phyloP scores from a whole-genome alignment of 495 filamentous ascomycete species.

The Emericellopsis terricola region DNA sequence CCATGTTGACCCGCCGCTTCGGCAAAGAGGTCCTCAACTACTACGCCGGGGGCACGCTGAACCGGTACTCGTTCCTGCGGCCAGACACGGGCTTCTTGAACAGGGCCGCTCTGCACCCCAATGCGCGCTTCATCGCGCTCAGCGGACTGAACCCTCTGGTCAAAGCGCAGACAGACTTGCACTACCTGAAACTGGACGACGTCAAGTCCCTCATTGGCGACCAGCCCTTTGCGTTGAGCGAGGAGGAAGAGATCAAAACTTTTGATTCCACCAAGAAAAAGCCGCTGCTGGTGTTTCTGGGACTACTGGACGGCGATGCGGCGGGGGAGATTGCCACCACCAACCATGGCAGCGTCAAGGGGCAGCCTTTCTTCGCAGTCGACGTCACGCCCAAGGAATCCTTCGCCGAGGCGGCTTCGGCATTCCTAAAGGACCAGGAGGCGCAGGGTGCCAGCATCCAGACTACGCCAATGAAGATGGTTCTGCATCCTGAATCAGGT shows the following conservation, averaged over 20 bases:
- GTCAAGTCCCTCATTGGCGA: conserved; percentile 51
- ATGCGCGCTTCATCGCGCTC: conserved; percentile 56
- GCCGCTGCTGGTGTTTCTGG: conserved; percentile 68
- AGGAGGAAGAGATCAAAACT: conserved; percentile 50
- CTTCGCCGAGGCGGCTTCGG: conserved; percentile 38
- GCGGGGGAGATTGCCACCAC: conserved; percentile 11
- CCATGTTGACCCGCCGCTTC: conserved; percentile 73
- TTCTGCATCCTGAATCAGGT: conserved; percentile 25
- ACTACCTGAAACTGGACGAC: conserved; percentile 42
- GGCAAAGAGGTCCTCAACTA: conserved; percentile 88
- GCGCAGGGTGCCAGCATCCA: conserved; percentile 12
- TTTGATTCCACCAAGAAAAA: conserved; percentile 52
- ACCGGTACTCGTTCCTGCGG: conserved; percentile 68
- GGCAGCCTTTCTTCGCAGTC: conserved; percentile 71
- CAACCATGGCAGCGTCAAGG: conserved; percentile 38
- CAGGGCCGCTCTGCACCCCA: conserved; percentile 52
- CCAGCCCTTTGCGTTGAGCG: conserved; percentile 50
- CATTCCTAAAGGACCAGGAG: conserved; percentile 10
- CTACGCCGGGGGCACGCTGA: conserved; percentile 58
- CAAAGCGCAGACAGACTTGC: conserved; percentile 30
- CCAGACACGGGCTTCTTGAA: conserved; percentile 62
- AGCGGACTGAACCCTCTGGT: conserved; percentile 64
- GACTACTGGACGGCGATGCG: conserved; percentile 44
- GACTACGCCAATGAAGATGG: conserved; percentile 14
- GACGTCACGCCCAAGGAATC: conserved; percentile 64